Percentiles rank a stretch among this genome's conserved stretches.
These are phyloP conservation scores for Lactarius trivialis DNA, from an alignment of 768 basidiomycete genomes.

Conservation along the genomic window DNA sequence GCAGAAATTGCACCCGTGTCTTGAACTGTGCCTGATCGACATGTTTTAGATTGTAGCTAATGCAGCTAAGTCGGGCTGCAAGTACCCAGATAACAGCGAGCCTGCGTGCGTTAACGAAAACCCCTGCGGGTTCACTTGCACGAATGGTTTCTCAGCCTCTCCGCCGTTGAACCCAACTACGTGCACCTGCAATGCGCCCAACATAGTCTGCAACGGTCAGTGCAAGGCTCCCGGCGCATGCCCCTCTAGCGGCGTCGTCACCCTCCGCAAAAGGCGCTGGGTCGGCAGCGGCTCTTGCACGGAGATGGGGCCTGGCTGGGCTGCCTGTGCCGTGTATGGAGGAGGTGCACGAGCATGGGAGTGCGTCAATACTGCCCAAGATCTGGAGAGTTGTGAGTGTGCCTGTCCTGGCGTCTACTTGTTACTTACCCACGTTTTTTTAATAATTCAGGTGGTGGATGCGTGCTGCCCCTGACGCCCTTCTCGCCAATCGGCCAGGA, in stretches of 20 bases:
- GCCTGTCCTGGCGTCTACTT: neutral
- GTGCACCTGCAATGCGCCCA: constrained; percentile 40
- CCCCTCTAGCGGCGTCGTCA: constrained; percentile 27
- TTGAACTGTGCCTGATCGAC: neutral
- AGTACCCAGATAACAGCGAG: constrained; percentile 37
- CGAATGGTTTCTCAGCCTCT: constrained; percentile 34
- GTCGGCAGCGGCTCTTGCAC: constrained; percentile 29
- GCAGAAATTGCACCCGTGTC: constrained; percentile 1
- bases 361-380: constrained; percentile 40
- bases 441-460: constrained; percentile 41
- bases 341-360: constrained; percentile 39
- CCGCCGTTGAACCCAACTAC: constrained; percentile 32
- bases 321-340: constrained; percentile 41
- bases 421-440: neutral
- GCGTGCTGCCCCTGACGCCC: constrained; percentile 32
- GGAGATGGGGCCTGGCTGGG: constrained; percentile 27
- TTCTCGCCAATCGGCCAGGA: constrained; percentile 37
- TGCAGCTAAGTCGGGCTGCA: constrained; percentile 28
- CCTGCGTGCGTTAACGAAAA: constrained; percentile 33
- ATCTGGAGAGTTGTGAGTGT: constrained; percentile 48
- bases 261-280: constrained; percentile 24
- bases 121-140: constrained; percentile 44
- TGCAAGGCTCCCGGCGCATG: constrained; percentile 30
- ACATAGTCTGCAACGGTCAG: constrained; percentile 43
- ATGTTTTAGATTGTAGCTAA: constrained; percentile 25